Base-by-base conservation (phyloP, 768 basidiomycete species). In the Termitomyces sp. region DNA sequence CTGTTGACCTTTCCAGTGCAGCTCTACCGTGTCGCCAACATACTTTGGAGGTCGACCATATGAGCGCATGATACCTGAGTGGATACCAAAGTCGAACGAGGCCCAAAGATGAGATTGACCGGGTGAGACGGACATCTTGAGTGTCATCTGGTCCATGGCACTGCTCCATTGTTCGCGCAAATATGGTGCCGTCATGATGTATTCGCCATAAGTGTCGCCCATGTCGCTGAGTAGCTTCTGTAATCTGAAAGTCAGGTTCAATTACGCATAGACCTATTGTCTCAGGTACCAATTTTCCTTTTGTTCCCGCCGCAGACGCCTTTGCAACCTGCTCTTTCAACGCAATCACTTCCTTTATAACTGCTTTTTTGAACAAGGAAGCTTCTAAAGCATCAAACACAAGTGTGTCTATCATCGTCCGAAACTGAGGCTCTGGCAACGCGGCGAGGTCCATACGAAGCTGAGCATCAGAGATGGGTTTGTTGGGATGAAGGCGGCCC, bases 1-100 rank as follows among this genome's bases (percentile, higher is more conserved):
- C 40, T 71, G 67, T 43, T 65, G 56, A 11, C 71, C 71, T 14
- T 71, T 66, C 71, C 71, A 73, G n/a, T 63, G 51, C 50, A 71
- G 69, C 9, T 54, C 29, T 40, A 62, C 56, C 2, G 59, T 55
- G 7, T 60, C 59, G 9, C 70, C 66, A n/a, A 66, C 56, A 17
- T 47, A n/a, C 4, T 43, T 59, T 0, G 71, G 67, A 10, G 66
- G 66, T n/a, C 62, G 1, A 9, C 53, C 32, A 2, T 43, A 17
- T 0, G 71, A 71, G 36, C 71, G 65, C 46, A 74, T 66, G 52
- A 68, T 54, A 0, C 72, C 71, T 1, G 69, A 65, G 11, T 71
- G 29, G 7, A 70, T 57, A 8, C 71, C 70, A 56, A 72, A 71
- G 31, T 72, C 50, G 45, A 74, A 72, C 15, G 54, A 56, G n/a